Percentiles rank a stretch among this genome's conserved stretches.
Evolutionary conservation across 106 monocot species (phyloP).

Genomic region (Dendrobium nobile): DNA sequence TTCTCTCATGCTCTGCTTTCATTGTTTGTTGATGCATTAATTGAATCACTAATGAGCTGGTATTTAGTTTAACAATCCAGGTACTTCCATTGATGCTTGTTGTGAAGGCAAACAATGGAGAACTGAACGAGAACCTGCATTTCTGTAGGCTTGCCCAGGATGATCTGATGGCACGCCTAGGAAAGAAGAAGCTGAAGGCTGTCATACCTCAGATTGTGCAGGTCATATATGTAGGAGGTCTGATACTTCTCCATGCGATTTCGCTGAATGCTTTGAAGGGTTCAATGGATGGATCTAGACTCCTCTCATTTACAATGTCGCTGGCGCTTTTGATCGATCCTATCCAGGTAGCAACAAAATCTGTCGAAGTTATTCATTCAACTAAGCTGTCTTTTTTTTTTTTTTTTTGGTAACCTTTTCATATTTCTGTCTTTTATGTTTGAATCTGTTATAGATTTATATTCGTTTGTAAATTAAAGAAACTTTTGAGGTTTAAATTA

Average conservation of each 20-base stretch:
- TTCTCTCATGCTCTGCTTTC: not conserved
- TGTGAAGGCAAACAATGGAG: slow-evolving; percentile 74
- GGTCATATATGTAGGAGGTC: slow-evolving; percentile 45
- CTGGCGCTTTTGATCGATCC: slow-evolving; percentile 60
- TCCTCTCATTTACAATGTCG: slow-evolving; percentile 65
- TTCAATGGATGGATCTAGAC: slow-evolving; percentile 31
- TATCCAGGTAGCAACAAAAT: slow-evolving; percentile 45
- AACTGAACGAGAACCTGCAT: slow-evolving; percentile 43
- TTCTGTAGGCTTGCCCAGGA: slow-evolving; percentile 54
- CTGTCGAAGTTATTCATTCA: not conserved
- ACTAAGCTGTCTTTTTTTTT: not conserved
- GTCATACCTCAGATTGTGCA: slow-evolving; percentile 67
- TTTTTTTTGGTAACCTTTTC: not conserved
- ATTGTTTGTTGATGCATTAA: not conserved
- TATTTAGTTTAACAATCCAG: slow-evolving; percentile 32
- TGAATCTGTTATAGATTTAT: no score
- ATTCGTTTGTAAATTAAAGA: no score
- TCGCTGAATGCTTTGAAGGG: slow-evolving; percentile 34
- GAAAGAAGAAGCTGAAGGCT: slow-evolving; percentile 74
- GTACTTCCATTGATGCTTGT: slow-evolving; percentile 69
- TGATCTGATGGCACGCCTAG: slow-evolving; percentile 36
- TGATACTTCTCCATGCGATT: slow-evolving; percentile 43
- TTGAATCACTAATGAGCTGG: slow-evolving; percentile 9
- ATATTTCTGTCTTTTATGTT: no score
- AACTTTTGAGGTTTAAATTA: no score